Base-by-base conservation (phyloP, 2,329 filamentous ascomycete genomes). In the Neofusicoccum laricinum region DNA sequence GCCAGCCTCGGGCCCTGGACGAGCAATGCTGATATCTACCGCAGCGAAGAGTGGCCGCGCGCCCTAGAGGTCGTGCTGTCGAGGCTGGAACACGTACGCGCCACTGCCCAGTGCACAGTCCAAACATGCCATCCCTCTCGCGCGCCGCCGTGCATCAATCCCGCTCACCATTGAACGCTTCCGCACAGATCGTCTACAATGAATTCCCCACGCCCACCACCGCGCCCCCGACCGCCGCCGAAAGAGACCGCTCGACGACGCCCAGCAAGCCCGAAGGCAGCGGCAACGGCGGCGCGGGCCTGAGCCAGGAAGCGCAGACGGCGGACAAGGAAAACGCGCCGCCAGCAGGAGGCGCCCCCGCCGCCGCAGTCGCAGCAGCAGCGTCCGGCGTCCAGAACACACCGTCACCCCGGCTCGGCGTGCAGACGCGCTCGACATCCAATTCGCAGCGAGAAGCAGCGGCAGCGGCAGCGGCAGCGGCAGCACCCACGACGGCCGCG, bases 171-270 rank as follows among this genome's bases (percentile, higher is more conserved):
- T 53, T 15, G 25, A 45, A 32, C 38, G 2, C 32, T 8, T 43
- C 58, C 19, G 11, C 32, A 12, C 66, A 96, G 91, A 94, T 93
- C 69, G 86, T 90, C 45, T 85, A 86, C 75, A 43, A 64, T 41
- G 88, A 89, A 61, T 97, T 96, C 71, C 88, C 90, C 46, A 88
- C 90, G 69, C 90, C 90, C 11, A 82, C 80, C 61, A 77, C 86
- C 61, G 83, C 79, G 76, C 78, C 66, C 71, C 79, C 69, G 72
- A 79, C 63, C 79, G 76, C 65, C 75, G 75, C 65, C 80, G 78
- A 68, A 78, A 79, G 65, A 75, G 66, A 67, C 68, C 67, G 70
- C 69, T 36, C 69, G 68, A 64, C 21, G 68, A 66, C 67, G 32
- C 34, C 69, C 69, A 66, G 36, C 68, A 66, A 67, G 48, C 58